Conservation (phyloP, 495 filamentous ascomycete genomes). For the Melanomma pulvis-pyrius region DNA sequence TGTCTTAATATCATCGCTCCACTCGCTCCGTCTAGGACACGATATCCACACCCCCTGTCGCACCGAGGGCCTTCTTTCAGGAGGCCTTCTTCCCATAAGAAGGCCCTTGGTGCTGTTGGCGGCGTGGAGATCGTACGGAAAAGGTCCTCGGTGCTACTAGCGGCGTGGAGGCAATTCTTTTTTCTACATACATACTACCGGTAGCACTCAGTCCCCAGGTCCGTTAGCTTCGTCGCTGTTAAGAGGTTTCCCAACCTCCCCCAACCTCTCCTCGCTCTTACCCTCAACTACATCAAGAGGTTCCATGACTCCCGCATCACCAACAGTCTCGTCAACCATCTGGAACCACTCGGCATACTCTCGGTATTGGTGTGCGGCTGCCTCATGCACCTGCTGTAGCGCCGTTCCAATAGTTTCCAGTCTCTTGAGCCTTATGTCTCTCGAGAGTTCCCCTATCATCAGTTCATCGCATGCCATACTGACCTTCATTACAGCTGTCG, state of each 20-base stretch:
- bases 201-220: no score
- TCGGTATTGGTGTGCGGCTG: not conserved
- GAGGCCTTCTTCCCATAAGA: no score
- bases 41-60: constrained; percentile 74
- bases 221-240: no score
- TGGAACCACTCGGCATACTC: not conserved
- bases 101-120: no score
- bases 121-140: no score
- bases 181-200: no score
- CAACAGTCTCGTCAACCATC: not conserved
- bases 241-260: no score
- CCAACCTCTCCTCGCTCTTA: no score
- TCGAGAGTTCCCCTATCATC: not conserved
- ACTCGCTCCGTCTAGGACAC: constrained; percentile 63
- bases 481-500: not conserved
- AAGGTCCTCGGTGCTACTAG: no score
- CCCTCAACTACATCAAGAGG: no score
- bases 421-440: not conserved
- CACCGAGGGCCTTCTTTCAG: constrained; percentile 63
- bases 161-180: no score
- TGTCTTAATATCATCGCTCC: constrained; percentile 19
- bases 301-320: no score
- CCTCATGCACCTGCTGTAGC: not conserved
- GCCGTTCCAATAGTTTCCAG: not conserved
- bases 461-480: not conserved